A percentile compares a stretch with the other conserved stretches of the same genome.
Conservation (phyloP, 495 filamentous ascomycete species). For the Aspergillus cavernicola region DNA sequence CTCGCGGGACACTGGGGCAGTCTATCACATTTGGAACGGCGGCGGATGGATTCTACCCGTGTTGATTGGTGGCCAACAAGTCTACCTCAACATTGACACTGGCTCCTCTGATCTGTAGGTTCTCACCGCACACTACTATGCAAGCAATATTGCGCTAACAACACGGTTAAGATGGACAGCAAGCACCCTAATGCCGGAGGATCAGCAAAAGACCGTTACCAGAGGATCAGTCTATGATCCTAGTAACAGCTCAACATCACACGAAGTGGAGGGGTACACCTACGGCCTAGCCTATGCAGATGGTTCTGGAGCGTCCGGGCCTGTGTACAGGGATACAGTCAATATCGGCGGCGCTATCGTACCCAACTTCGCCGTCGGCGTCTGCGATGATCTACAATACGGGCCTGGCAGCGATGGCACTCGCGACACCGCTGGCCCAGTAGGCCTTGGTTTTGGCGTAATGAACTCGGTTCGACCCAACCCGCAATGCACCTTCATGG, state of each 20-base stretch:
- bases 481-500: constrained; percentile 13
- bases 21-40: constrained; percentile 2
- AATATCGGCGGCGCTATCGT: constrained; percentile 12
- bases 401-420: constrained; percentile 1
- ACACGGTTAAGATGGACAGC: constrained; percentile 1
- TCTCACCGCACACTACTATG: background rate
- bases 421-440: constrained; percentile 6
- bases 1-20: constrained; percentile 6
- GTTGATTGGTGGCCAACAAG: constrained; percentile 9
- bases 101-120: constrained; percentile 11
- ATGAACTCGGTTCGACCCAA: constrained; percentile 9
- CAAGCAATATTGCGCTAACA: background rate
- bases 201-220: constrained; percentile 10
- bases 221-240: constrained; percentile 6
- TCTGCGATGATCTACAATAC: constrained; percentile 6
- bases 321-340: constrained; percentile 7
- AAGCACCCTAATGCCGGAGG: constrained; percentile 4
- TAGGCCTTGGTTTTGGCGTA: constrained; percentile 4
- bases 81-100: constrained; percentile 10
- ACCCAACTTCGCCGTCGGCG: constrained; percentile 7
- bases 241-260: constrained; percentile 3
- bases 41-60: constrained; percentile 11
- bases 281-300: constrained; percentile 7
- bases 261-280: background rate
- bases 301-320: constrained; percentile 9